Evolutionary conservation across 2,329 filamentous ascomycete genomes (phyloP), one percentile per base, ranked within the genome.

Genomic region (Monosporascus sp.): DNA sequence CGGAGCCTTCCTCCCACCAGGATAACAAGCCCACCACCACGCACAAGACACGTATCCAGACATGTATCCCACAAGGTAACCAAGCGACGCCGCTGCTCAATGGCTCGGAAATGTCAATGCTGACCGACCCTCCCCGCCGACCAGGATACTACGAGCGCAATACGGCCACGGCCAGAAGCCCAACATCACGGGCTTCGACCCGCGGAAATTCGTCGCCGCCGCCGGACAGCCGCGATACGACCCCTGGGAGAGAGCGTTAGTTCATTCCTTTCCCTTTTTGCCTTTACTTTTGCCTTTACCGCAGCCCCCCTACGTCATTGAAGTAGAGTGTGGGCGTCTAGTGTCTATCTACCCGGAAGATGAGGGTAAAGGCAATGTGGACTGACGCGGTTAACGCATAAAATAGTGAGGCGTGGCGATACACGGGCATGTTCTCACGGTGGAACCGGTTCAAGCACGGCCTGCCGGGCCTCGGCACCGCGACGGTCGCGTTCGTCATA

Each of bases 161-260:
- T 70, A 75, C 67, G 73, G 74, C 67, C 43, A 45, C 43, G 71
- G 57, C 39, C 47, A 72, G 63, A 80, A 81, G 76, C 79, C 83
- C 68, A 91, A 90, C 80, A 83, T 95, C 73, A 97, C 93, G 65
- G 93, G 93, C 75, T 97, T 97, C 81, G 87, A 94, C 77, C 81
- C 90, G 66, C 84, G 83, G 70, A 88, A 89, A 73, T 86, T 92
- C 73, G 88, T 84, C 69, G 83, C 82, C 58, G 80, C 91, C 46
- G 78, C 89, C 63, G 83, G 83, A 59, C 80, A 74, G 60, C 77
- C 78, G 53, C 72, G 75, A 70, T 83, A 85, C 71, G 84, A 88
- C 60, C 84, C 84, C 47, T 88, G 84, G 84, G 82, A 83, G 69
- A 72, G 77, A 76, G 68, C 71, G 84, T 87, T 59, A 71, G 82